Evolutionary conservation across 1,284 basidiomycete species (phyloP).

Genomic region (Cryptococcus neoformans): DNA sequence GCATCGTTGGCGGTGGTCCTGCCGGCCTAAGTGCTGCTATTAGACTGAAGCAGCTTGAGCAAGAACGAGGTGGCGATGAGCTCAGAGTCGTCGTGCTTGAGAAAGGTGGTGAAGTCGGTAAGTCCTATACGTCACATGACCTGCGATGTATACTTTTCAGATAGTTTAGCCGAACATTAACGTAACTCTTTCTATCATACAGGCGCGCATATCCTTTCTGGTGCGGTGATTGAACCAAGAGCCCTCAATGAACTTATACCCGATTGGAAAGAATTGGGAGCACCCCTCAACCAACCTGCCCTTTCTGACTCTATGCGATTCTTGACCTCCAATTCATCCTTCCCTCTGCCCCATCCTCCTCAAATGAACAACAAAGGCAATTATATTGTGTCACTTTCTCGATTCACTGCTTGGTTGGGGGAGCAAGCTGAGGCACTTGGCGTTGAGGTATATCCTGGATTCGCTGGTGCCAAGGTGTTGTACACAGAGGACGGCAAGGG

Average conservation of each 20-base stretch:
- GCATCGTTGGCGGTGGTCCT: slow-evolving; percentile 94
- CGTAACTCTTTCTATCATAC: not conserved
- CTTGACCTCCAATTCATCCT: slow-evolving; percentile 62
- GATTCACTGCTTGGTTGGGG: slow-evolving; percentile 85
- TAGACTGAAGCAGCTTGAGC: slow-evolving; percentile 87
- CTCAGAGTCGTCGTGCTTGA: slow-evolving; percentile 92
- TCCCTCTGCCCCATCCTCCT: slow-evolving; percentile 93
- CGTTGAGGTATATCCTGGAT: slow-evolving; percentile 96
- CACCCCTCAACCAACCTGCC: slow-evolving; percentile 72
- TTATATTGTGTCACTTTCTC: slow-evolving; percentile 88
- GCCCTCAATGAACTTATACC: slow-evolving; percentile 91
- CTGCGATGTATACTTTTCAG: not conserved
- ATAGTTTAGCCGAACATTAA: not conserved
- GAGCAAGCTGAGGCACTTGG: slow-evolving; percentile 79
- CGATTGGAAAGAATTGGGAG: slow-evolving; percentile 66
- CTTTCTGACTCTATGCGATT: slow-evolving; percentile 82
- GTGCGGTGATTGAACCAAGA: slow-evolving; percentile 90
- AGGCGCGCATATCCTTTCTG: slow-evolving; percentile 95
- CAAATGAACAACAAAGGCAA: slow-evolving; percentile 96
- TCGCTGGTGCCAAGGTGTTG: slow-evolving; percentile 81
- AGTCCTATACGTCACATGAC: slow-evolving; percentile 38
- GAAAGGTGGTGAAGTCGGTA: slow-evolving; percentile 89
- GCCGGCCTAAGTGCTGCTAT: slow-evolving; percentile 97
- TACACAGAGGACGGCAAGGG: slow-evolving; percentile 65
- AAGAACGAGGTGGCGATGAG: slow-evolving; percentile 68